A percentile compares a stretch with the other conserved stretches of the same genome.
Conservation (phyloP, 768 basidiomycete species). For the Kwoniella sp. region DNA sequence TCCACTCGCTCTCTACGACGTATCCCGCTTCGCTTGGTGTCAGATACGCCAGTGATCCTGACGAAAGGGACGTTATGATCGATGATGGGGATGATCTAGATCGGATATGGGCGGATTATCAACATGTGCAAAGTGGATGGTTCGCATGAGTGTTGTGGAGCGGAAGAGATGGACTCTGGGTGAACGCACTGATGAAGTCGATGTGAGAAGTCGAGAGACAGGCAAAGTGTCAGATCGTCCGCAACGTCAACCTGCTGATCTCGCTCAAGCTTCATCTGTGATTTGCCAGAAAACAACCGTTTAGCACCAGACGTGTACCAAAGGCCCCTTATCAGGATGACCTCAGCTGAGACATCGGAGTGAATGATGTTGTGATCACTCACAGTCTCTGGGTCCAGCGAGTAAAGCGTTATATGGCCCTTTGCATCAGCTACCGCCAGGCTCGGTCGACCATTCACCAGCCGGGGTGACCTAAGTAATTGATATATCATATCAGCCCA, state of each 20-base stretch:
- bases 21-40: slow-evolving; percentile 59
- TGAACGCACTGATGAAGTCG: slow-evolving; percentile 56
- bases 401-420: slow-evolving; percentile 70
- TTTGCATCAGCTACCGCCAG: slow-evolving; percentile 83
- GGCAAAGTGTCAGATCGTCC: slow-evolving; percentile 68
- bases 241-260: slow-evolving; percentile 55
- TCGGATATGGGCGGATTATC: neutral
- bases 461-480: slow-evolving; percentile 23
- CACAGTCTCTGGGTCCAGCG: slow-evolving; percentile 64
- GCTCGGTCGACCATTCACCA: slow-evolving; percentile 43
- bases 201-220: slow-evolving; percentile 93
- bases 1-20: slow-evolving; percentile 64
- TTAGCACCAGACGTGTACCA: neutral
- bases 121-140: neutral
- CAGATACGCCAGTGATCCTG: slow-evolving; percentile 71
- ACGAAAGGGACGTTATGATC: slow-evolving; percentile 78
- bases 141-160: neutral
- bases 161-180: neutral
- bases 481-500: slow-evolving; percentile 2
- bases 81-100: slow-evolving; percentile 33
- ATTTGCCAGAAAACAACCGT: neutral
- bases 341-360: neutral
- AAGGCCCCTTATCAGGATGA: too few species aligned
- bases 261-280: slow-evolving; percentile 38
- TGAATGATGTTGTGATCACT: slow-evolving; percentile 22